Percentiles rank a stretch among this genome's conserved stretches.
Conservation (phyloP, 148 eudicot species). For the Camellia sinensis region DNA sequence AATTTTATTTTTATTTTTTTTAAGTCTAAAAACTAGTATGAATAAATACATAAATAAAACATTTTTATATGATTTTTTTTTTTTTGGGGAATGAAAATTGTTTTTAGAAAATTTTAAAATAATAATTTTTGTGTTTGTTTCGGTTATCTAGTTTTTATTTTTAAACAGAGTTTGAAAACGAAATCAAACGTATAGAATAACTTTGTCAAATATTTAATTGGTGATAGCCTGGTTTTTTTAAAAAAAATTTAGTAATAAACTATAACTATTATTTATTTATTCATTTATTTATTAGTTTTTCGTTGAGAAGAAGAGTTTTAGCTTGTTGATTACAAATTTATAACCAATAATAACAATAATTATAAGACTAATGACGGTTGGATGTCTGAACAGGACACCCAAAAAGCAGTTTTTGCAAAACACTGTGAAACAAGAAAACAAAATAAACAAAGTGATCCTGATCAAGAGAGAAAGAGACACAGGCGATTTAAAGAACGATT, state of each 20-base stretch:
- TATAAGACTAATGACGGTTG: not conserved
- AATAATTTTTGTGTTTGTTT: too few relatives aligned
- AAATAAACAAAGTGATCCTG: not conserved
- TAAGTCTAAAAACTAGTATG: too few relatives aligned
- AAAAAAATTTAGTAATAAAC: not conserved
- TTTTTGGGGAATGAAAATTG: not conserved
- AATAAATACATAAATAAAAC: too few relatives aligned
- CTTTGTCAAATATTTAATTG: too few relatives aligned
- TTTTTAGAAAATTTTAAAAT: too few relatives aligned
- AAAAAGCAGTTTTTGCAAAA: constrained; percentile 19
- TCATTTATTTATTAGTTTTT: too few relatives aligned
- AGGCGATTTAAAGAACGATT: not conserved
- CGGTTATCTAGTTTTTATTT: too few relatives aligned
- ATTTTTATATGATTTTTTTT: too few relatives aligned
- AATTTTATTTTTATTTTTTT: too few relatives aligned
- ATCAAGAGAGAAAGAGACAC: not conserved
- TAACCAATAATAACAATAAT: not conserved
- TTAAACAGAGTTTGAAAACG: too few relatives aligned
- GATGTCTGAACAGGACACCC: constrained; percentile 11
- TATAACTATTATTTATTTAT: too few relatives aligned
- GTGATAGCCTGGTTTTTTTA: not conserved
- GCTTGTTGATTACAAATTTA: not conserved
- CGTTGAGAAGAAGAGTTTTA: not conserved
- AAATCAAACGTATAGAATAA: too few relatives aligned
- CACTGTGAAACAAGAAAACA: constrained; percentile 11